phyloP scores from a whole-genome alignment of 345 rosid genomes.

The Brassica napus region DNA sequence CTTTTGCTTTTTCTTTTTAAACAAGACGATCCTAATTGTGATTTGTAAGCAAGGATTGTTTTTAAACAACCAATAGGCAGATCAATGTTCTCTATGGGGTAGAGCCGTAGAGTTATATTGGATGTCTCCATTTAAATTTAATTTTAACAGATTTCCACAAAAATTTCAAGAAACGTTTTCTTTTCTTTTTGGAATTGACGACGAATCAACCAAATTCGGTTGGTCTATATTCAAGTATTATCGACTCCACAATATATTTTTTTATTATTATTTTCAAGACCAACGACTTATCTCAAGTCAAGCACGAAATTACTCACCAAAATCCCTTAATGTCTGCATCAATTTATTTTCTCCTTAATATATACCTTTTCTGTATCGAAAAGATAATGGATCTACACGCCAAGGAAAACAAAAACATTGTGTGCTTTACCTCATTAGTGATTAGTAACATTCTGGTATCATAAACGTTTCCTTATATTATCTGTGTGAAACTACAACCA shows the following conservation, averaged over 20 bases:
- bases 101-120: neutral
- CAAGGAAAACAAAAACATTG: neutral
- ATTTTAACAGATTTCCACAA: neutral
- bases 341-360: neutral
- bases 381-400: neutral
- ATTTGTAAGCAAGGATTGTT: neutral
- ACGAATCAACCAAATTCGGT: conserved; percentile 26
- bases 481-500: neutral
- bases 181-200: conserved; percentile 5
- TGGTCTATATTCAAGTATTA: conserved; percentile 1
- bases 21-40: neutral
- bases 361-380: neutral
- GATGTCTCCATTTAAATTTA: neutral
- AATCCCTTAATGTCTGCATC: conserved; percentile 9
- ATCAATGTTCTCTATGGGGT: neutral
- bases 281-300: conserved; percentile 30
- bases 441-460: conserved; percentile 2
- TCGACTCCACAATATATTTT: neutral
- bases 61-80: neutral
- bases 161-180: neutral
- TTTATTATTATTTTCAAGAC: conserved; percentile 5
- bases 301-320: conserved; percentile 32
- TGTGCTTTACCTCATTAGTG: neutral
- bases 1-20: too few species aligned
- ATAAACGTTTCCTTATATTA: neutral